A percentile compares a stretch with the other conserved stretches of the same genome.
phyloP scores from a whole-genome alignment of 2,329 filamentous ascomycete genomes.

The Epichloe typhina region DNA sequence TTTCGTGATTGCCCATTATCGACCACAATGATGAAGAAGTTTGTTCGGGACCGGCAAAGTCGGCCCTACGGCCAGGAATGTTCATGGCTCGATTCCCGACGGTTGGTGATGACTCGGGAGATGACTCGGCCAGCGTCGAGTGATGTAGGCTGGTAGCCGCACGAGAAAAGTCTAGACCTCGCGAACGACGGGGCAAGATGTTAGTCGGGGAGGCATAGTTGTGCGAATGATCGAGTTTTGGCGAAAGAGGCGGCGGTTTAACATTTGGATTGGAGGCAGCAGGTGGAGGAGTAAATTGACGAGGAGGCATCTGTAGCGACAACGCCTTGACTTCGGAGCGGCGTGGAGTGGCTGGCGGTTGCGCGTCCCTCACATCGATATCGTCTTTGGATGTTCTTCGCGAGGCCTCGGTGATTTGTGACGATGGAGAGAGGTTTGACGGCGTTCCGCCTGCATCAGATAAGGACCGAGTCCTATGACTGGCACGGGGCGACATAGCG shows the following conservation, averaged over 20 bases:
- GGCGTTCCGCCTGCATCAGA: conserved; percentile 50
- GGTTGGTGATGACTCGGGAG: conserved; percentile 81
- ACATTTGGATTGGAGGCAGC: conserved; percentile 22
- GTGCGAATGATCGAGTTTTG: conserved; percentile 72
- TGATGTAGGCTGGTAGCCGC: conserved; percentile 92
- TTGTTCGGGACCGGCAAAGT: conserved; percentile 42
- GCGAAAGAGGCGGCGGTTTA: conserved; percentile 61
- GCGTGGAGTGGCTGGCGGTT: conserved; percentile 56
- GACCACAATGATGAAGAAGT: conserved; percentile 62
- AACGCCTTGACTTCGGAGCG: conserved; percentile 54
- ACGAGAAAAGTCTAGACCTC: conserved; percentile 84
- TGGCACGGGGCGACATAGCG: conserved; percentile 24
- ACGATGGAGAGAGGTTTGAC: conserved; percentile 43
- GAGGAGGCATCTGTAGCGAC: conserved; percentile 22
- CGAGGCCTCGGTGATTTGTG: conserved; percentile 40
- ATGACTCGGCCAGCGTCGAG: conserved; percentile 82
- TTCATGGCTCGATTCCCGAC: conserved; percentile 55
- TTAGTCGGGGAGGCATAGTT: conserved; percentile 81
- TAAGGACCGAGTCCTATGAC: conserved; percentile 45
- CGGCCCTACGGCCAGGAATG: conserved; percentile 41
- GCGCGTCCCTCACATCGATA: conserved; percentile 34
- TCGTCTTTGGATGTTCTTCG: conserved; percentile 54
- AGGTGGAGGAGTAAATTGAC: conserved; percentile 24
- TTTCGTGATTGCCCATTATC: conserved; percentile 55
- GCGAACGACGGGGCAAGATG: conserved; percentile 74